Conservation (phyloP, 805 yeast species). For the Wickerhamomyces bovis region DNA sequence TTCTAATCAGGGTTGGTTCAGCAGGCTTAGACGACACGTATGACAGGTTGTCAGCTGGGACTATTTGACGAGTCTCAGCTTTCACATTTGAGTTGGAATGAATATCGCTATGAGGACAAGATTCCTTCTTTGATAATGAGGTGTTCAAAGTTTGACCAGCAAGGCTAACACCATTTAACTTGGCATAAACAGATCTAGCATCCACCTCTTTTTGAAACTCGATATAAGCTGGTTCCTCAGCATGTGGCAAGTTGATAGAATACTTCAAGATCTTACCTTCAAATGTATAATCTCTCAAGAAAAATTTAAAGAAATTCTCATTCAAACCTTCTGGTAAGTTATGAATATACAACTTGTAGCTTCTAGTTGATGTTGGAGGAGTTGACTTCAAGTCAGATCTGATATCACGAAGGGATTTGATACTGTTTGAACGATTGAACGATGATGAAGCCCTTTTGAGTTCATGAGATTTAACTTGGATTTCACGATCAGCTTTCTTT, state of each 20-base stretch:
- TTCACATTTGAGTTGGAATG: neutral
- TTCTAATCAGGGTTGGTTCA: neutral
- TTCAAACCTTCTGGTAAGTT: slow-evolving; percentile 22
- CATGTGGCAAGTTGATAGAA: slow-evolving; percentile 9
- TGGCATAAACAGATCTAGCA: slow-evolving; percentile 17
- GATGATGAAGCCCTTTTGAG: neutral
- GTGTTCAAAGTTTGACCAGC: slow-evolving; percentile 14
- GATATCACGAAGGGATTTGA: neutral
- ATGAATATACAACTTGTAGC: slow-evolving; percentile 17
- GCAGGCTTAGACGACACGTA: neutral
- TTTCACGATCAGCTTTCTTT: slow-evolving; percentile 17
- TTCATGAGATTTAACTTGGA: slow-evolving; percentile 1
- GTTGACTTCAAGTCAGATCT: neutral
- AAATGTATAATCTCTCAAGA: slow-evolving; percentile 19
- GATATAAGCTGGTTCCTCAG: slow-evolving; percentile 15
- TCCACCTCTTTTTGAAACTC: slow-evolving; percentile 23
- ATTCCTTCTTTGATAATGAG: slow-evolving; percentile 8
- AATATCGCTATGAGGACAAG: neutral
- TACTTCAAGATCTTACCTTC: slow-evolving; percentile 18
- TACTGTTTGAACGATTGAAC: neutral
- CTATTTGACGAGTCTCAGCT: slow-evolving; percentile 2
- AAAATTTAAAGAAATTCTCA: slow-evolving; percentile 24
- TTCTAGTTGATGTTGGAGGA: neutral
- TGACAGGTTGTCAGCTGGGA: slow-evolving; percentile 3
- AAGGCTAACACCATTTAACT: slow-evolving; percentile 21